Evolutionary conservation across 441 rosid species (phyloP).

Genomic region (Gossypium aridum): DNA sequence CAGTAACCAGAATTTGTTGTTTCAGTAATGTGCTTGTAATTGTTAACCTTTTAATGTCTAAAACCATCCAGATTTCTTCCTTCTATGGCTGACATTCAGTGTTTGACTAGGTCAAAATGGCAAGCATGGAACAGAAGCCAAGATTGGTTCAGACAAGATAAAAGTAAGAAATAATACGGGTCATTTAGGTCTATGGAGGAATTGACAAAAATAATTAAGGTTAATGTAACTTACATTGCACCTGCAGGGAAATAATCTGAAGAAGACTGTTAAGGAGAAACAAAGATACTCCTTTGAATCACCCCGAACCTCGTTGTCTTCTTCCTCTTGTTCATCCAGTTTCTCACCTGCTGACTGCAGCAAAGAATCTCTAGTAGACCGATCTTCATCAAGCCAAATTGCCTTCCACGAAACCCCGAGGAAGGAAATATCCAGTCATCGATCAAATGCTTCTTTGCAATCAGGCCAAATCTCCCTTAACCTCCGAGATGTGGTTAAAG

Average conservation of each 20-base stretch:
- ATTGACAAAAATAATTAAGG: not conserved
- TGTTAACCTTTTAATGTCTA: too few species aligned
- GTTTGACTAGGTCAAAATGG: constrained; percentile 47
- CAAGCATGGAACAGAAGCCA: constrained; percentile 30
- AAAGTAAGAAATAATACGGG: constrained; percentile 36
- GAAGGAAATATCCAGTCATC: not conserved
- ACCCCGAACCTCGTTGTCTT: constrained; percentile 61
- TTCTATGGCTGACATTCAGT: constrained; percentile 18
- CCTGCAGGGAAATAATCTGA: constrained; percentile 58
- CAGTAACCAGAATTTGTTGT: not conserved
- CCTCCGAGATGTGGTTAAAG: constrained; percentile 52
- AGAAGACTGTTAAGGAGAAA: constrained; percentile 41
- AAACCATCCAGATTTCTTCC: not conserved
- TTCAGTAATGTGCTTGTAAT: not conserved
- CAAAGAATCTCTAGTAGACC: constrained; percentile 18
- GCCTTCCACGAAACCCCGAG: not conserved
- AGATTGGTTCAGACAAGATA: constrained; percentile 27
- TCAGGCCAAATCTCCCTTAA: constrained; percentile 37
- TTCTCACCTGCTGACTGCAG: constrained; percentile 56
- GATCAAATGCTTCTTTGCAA: constrained; percentile 25
- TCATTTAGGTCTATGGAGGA: not conserved
- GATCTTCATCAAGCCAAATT: not conserved
- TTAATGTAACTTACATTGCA: constrained; percentile 10
- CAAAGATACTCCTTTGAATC: constrained; percentile 44
- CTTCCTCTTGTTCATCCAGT: constrained; percentile 77